These are phyloP conservation scores for Oenanthe sinensis DNA, from an alignment of 129 eudicot genomes.

Conservation along the genomic window DNA sequence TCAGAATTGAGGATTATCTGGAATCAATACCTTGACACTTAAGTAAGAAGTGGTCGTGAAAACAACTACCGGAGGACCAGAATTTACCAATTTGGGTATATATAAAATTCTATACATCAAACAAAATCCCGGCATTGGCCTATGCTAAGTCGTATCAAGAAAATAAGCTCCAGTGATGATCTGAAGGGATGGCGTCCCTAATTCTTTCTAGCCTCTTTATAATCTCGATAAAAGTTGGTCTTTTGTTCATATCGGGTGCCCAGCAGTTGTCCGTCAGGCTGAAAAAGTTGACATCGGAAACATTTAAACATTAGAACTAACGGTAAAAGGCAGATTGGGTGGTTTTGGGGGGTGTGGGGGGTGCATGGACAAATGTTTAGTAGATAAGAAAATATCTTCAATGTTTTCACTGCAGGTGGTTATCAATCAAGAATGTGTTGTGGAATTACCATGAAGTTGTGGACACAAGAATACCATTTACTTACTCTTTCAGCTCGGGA, in stretches of 20 bases:
- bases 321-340: not conserved
- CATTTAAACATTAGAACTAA: constrained; percentile 12
- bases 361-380: not conserved
- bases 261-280: constrained; percentile 66
- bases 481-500: constrained; percentile 63
- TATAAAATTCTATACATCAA: not conserved
- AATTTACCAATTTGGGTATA: not conserved
- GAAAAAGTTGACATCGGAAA: constrained; percentile 4
- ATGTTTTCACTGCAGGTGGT: too few species aligned
- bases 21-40: not conserved
- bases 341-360: not conserved
- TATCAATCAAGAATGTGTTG: not conserved
- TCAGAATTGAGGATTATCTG: not conserved
- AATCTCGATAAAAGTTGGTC: constrained; percentile 79
- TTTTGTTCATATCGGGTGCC: constrained; percentile 63
- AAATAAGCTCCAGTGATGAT: constrained; percentile 71
- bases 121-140: not conserved
- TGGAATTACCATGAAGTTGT: not conserved
- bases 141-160: constrained; percentile 8
- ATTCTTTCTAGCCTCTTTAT: constrained; percentile 62
- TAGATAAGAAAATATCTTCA: too few species aligned
- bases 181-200: constrained; percentile 43
- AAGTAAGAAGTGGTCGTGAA: too few species aligned
- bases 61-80: not conserved
- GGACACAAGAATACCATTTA: not conserved